Evolutionary conservation across 2,329 filamentous ascomycete genomes (phyloP).

Genomic region (Aspergillus clavatus): DNA sequence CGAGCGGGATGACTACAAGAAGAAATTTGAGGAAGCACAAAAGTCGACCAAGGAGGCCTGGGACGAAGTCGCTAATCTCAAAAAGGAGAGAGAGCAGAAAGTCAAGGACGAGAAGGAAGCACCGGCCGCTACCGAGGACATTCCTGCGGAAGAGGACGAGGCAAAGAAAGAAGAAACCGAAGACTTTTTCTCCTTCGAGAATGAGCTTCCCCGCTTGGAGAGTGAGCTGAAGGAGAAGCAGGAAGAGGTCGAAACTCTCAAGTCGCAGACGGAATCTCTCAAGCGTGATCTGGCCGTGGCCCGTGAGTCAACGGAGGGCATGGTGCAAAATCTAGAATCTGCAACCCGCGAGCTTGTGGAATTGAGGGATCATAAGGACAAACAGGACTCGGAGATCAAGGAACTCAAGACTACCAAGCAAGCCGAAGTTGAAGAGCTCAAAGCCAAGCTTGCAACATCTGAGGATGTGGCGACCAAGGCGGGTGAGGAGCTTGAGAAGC

Average conservation of each 20-base stretch:
- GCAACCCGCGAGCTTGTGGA: slow-evolving; percentile 60
- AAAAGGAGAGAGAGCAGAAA: slow-evolving; percentile 32
- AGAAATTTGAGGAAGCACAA: slow-evolving; percentile 66
- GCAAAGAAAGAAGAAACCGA: slow-evolving; percentile 45
- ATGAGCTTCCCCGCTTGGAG: slow-evolving; percentile 78
- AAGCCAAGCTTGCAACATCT: slow-evolving; percentile 29
- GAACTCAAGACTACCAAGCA: slow-evolving; percentile 39
- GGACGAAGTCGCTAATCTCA: slow-evolving; percentile 59
- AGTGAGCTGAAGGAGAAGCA: slow-evolving; percentile 65
- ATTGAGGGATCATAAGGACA: slow-evolving; percentile 50
- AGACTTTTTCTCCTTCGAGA: slow-evolving; percentile 89
- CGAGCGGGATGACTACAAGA: slow-evolving; percentile 75
- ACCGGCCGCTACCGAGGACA: not conserved
- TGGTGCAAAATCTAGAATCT: slow-evolving; percentile 62
- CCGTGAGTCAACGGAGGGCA: slow-evolving; percentile 64
- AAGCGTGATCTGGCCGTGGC: slow-evolving; percentile 66
- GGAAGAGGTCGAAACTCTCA: slow-evolving; percentile 66
- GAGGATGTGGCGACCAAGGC: slow-evolving; percentile 30
- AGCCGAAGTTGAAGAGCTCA: slow-evolving; percentile 41
- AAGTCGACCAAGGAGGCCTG: slow-evolving; percentile 58
- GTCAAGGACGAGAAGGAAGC: not conserved
- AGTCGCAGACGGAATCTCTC: slow-evolving; percentile 62
- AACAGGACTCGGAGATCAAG: slow-evolving; percentile 45
- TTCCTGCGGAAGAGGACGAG: slow-evolving; percentile 11
- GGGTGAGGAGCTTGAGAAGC: slow-evolving; percentile 27